A percentile compares a stretch with the other conserved stretches of the same genome.
Evolutionary conservation across 148 eudicot genomes (phyloP).

Genomic region (Spergularia marina): DNA sequence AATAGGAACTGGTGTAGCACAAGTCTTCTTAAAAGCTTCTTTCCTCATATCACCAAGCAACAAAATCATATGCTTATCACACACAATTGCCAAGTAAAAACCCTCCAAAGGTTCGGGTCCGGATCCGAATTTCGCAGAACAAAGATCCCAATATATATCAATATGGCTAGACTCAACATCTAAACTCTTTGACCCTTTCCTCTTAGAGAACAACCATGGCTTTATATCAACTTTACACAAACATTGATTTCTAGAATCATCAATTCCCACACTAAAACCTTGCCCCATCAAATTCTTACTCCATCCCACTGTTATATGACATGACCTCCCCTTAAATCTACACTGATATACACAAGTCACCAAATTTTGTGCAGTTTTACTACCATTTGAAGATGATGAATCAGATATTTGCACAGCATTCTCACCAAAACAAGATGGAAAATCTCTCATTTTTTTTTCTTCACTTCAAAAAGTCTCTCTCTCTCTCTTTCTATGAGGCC

Average conservation of each 20-base stretch:
- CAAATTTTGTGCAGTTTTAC: slow-evolving; percentile 48
- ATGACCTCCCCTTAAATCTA: slow-evolving; percentile 43
- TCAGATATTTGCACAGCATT: slow-evolving; percentile 62
- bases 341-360: slow-evolving; percentile 58
- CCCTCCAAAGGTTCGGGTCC: slow-evolving; percentile 56
- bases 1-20: slow-evolving; percentile 32
- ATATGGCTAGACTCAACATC: slow-evolving; percentile 49
- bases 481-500: slow-evolving; percentile 22
- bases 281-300: slow-evolving; percentile 65
- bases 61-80: slow-evolving; percentile 48
- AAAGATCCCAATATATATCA: slow-evolving; percentile 61
- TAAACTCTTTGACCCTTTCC: slow-evolving; percentile 51
- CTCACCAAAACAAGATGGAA: slow-evolving; percentile 62
- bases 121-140: slow-evolving; percentile 57
- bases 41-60: slow-evolving; percentile 58
- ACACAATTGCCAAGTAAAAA: slow-evolving; percentile 51
- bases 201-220: slow-evolving; percentile 65
- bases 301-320: slow-evolving; percentile 52
- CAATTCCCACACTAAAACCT: slow-evolving; percentile 57
- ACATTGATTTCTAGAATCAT: slow-evolving; percentile 48
- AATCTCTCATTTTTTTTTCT: slow-evolving; percentile 45
- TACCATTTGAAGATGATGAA: slow-evolving; percentile 53
- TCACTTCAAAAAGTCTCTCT: slow-evolving; percentile 2
- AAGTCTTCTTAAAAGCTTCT: slow-evolving; percentile 55
- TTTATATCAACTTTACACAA: slow-evolving; percentile 57